Conservation (phyloP, 1,284 basidiomycete genomes). For the Cutaneotrichosporon sp. region DNA sequence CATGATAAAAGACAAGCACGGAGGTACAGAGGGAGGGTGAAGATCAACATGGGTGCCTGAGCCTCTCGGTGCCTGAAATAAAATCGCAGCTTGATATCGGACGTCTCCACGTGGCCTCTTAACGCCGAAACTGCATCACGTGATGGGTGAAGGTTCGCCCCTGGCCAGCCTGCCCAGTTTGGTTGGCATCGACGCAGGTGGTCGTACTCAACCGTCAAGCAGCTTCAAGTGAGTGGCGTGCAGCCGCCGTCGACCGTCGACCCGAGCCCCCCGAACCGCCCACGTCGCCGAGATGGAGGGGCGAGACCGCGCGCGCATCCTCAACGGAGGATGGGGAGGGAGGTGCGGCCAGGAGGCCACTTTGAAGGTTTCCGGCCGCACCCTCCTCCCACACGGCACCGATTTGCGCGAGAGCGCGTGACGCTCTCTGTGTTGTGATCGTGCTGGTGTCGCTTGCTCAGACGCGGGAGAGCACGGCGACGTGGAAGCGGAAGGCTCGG, state of each 20-base stretch:
- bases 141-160: not conserved
- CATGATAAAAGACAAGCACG: no score
- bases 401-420: not conserved
- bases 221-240: slow-evolving; percentile 21
- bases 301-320: not conserved
- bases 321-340: not conserved
- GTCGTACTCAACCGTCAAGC: slow-evolving; percentile 22
- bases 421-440: not conserved
- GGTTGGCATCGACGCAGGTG: not conserved
- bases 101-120: not conserved
- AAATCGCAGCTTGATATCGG: no score
- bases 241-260: slow-evolving; percentile 3
- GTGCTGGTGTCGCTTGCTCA: not conserved
- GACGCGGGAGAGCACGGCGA: not conserved
- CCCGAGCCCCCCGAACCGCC: slow-evolving; percentile 2
- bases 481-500: not conserved
- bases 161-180: not conserved
- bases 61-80: no score
- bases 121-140: not conserved
- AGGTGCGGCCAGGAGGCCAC: not conserved
- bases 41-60: no score
- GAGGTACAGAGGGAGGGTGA: no score
- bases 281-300: slow-evolving; percentile 1
- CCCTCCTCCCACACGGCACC: not conserved
- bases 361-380: not conserved